These are phyloP conservation scores for Hysterium pulicare DNA, from an alignment of 2,329 filamentous ascomycete species.

Conservation along the genomic window DNA sequence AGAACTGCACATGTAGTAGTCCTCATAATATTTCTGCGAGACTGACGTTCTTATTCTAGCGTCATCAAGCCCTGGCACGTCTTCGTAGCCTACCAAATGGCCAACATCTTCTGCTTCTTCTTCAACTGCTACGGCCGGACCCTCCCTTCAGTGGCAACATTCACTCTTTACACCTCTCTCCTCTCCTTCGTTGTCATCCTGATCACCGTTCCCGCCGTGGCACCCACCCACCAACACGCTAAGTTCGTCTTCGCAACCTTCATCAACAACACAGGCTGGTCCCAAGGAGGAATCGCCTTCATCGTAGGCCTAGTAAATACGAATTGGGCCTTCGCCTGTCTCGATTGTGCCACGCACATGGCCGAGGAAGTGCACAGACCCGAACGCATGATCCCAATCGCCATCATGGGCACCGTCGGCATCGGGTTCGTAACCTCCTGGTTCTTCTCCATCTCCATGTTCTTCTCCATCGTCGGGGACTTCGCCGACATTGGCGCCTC, in stretches of 20 bases:
- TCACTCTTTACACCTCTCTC: slow-evolving; percentile 46
- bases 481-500: slow-evolving; percentile 41
- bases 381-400: slow-evolving; percentile 48
- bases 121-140: slow-evolving; percentile 46
- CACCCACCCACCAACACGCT: slow-evolving; percentile 43
- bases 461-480: slow-evolving; percentile 49
- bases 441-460: slow-evolving; percentile 48
- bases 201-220: slow-evolving; percentile 45
- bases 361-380: slow-evolving; percentile 50
- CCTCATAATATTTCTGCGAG: no score
- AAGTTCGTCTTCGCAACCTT: slow-evolving; percentile 53
- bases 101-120: slow-evolving; percentile 48
- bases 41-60: no score
- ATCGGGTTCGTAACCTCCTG: slow-evolving; percentile 51
- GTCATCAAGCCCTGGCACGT: slow-evolving; percentile 34
- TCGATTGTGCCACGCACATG: slow-evolving; percentile 51
- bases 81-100: slow-evolving; percentile 46
- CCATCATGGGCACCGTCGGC: slow-evolving; percentile 48
- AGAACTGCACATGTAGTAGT: no score
- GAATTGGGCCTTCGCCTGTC: slow-evolving; percentile 50
- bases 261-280: slow-evolving; percentile 52
- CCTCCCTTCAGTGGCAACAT: slow-evolving; percentile 39
- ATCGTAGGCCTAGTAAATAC: slow-evolving; percentile 52
- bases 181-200: slow-evolving; percentile 49
- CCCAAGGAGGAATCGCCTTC: slow-evolving; percentile 47